Conservation (phyloP, 139 green algal species). For the Pleodorina starrii region DNA sequence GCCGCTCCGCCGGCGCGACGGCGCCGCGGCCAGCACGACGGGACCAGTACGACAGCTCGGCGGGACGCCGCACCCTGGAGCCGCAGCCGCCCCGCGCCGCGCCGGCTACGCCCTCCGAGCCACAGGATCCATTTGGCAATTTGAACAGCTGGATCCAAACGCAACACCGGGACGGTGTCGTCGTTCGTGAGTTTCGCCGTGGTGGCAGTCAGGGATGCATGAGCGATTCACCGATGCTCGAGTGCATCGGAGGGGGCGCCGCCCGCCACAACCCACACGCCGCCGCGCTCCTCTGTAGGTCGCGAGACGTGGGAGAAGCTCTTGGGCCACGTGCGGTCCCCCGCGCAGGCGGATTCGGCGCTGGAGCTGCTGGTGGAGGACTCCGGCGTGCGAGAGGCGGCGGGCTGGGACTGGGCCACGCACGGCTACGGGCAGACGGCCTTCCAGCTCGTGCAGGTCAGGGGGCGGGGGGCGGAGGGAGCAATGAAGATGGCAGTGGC, state of each 20-base stretch:
- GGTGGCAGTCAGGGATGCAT: too few species aligned
- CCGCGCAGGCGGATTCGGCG: neutral
- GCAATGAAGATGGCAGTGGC: too few species aligned
- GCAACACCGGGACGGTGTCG: neutral
- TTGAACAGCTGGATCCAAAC: neutral
- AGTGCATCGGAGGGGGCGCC: too few species aligned
- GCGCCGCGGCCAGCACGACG: neutral
- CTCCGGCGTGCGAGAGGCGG: neutral
- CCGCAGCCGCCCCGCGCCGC: neutral
- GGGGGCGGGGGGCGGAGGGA: too few species aligned
- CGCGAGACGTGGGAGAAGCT: constrained; percentile 47
- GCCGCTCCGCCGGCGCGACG: neutral
- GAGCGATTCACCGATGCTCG: too few species aligned
- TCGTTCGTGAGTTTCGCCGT: constrained; percentile 25
- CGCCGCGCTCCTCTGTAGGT: neutral
- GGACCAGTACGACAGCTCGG: neutral
- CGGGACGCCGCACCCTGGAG: too few species aligned
- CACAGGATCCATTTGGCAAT: neutral
- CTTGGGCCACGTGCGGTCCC: neutral
- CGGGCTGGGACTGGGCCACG: constrained; percentile 48
- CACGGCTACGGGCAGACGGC: constrained; percentile 45
- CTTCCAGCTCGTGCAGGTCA: constrained; percentile 46
- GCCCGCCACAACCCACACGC: neutral
- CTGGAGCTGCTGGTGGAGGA: constrained; percentile 44
- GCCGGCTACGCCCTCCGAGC: neutral